Evolutionary conservation across 139 green algal genomes (phyloP), one percentile per base, ranked within the genome.

Genomic region (Trebouxia sp.): DNA sequence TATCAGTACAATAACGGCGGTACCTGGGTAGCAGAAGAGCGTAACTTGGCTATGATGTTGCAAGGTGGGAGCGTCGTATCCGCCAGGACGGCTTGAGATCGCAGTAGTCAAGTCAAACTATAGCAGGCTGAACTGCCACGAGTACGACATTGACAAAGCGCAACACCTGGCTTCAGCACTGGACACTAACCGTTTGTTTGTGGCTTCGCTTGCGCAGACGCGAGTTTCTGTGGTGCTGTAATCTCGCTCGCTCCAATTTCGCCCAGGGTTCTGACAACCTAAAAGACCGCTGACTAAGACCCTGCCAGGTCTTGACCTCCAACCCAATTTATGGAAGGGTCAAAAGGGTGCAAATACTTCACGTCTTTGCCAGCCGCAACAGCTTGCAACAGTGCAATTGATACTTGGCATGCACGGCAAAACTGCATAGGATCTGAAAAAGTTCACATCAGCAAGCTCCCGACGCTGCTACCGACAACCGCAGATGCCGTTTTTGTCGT

Each of bases 401-500:
- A 24, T 14, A 8, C 51, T 65, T 2, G 51, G 24, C 17, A 67
- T 67, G 56, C n/a, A 67, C 56, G 56, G n/a, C n/a, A n/a, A n/a
- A n/a, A n/a, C n/a, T n/a, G n/a, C n/a, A n/a, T n/a, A n/a, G n/a
- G n/a, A n/a, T n/a, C n/a, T n/a, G n/a, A n/a, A n/a, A n/a, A n/a
- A n/a, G n/a, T n/a, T n/a, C 56, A 67, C 28, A 38, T 67, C n/a
- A 28, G 20, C 1, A 67, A 67, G 14, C 56, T 67, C 6, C 56
- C 56, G 2, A 67, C 28, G 6, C n/a, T 76, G 15, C 6, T 76
- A 5, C 38, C 66, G 12, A 76, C 39, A 35, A 37, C 11, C 24
- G 11, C 32, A n/a, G 38, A 76, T 32, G 39, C 38, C 6, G 66
- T 76, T 51, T 76, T 41, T 76, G 66, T 76, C 6, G 66, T 76